These are phyloP conservation scores for Thoreauomyces humboldtii DNA, from an alignment of 192 early-diverging fungal genomes.

Conservation along the genomic window DNA sequence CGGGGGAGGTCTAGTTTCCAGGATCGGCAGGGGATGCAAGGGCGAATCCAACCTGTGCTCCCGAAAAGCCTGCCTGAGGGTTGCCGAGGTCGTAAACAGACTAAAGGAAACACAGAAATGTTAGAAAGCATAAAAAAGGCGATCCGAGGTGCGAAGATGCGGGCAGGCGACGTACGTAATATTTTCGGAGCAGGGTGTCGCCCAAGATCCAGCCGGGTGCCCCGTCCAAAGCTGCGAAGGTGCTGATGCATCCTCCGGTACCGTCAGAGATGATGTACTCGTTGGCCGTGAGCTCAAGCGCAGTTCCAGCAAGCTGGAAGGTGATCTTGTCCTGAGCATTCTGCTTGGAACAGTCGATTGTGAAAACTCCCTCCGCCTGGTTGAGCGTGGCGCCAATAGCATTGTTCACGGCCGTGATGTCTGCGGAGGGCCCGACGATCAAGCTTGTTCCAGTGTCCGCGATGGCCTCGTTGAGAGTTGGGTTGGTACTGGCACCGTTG, in stretches of 20 bases:
- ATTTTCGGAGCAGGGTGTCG: background rate
- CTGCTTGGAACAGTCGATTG: background rate
- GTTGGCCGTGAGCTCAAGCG: background rate
- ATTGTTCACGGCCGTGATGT: background rate
- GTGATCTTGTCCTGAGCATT: slow-evolving; percentile 8
- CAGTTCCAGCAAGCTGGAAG: background rate
- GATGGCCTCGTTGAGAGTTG: background rate
- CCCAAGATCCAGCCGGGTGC: slow-evolving; percentile 2
- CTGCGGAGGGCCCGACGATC: background rate
- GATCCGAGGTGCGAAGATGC: too few species aligned
- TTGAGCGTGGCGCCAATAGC: slow-evolving; percentile 12
- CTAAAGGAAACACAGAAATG: too few species aligned
- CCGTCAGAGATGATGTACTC: background rate
- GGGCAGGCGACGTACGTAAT: too few species aligned
- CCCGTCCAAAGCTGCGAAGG: background rate
- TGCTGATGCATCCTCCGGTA: slow-evolving; percentile 1
- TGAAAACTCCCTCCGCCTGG: background rate
- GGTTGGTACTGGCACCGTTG: background rate
- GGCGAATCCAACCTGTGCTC: background rate
- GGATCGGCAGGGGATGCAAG: background rate
- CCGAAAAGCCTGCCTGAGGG: background rate
- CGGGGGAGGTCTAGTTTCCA: too few species aligned
- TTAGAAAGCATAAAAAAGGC: too few species aligned
- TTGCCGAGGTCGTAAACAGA: background rate
- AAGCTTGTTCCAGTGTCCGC: background rate